Evolutionary conservation across 257 asterid species (phyloP), one percentile per base, ranked within the genome.

Genomic region (Nicotiana paniculata): DNA sequence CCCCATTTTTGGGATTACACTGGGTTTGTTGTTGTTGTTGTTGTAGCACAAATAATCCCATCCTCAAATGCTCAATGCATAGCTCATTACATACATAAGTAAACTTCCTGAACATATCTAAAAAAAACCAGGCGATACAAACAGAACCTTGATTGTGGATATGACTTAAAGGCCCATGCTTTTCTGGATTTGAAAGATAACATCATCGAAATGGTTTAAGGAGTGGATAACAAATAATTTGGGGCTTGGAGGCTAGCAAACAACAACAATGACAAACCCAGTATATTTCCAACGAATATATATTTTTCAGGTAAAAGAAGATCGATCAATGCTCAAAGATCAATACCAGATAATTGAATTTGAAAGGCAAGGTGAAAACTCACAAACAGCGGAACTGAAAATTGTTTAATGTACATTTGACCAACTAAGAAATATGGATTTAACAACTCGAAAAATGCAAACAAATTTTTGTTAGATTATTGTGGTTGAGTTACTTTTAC

Each of bases 311-410:
- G 79, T 26, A 48, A 51, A 74, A 37, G 28, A 35, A 48, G 79
- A 51, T 74, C 43, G 53, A 26, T 15, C 46, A 15, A 48, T 74
- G 62, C 62, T 74, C 79, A 74, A 74, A 26, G 43, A 48, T 13
- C 15, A 15, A 74, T 26, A 7, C 9, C 11, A 48, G 9, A 74
- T 24, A 74, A 74, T 51, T 74, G 43, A 74, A 74, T 35, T 51
- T 74, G 79, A 74, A 72, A 74, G 62, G 53, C 63, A 74, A 51
- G 61, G 63, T 48, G 43, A 74, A 74, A 74, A 51, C 63, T 74
- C 79, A 72, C 48, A 48, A 74, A 48, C 63, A 51, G 16, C 16
- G 43, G 43, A 26, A 74, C 63, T 74, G 15, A 74, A 74, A 48
- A 51, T 3, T 48, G 61, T 74, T 48, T 72, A 72, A 74, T 16